Conservation (phyloP, 2,329 filamentous ascomycete species). For the Penicillium brevicompactum region DNA sequence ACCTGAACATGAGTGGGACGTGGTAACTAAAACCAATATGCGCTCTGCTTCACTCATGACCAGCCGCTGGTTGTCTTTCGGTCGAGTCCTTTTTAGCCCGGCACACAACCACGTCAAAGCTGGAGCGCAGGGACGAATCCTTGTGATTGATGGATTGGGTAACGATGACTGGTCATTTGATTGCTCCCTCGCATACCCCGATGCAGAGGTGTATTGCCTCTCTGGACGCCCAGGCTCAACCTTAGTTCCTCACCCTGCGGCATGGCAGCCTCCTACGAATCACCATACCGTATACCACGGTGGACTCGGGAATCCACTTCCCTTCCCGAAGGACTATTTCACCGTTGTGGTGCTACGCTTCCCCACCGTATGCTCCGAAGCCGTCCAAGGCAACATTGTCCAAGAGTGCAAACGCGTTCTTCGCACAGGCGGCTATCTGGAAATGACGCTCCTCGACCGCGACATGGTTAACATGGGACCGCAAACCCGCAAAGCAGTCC, state of each 20-base stretch:
- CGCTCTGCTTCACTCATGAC: slow-evolving; percentile 55
- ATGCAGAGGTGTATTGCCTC: slow-evolving; percentile 49
- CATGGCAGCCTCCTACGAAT: slow-evolving; percentile 46
- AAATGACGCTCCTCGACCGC: slow-evolving; percentile 52
- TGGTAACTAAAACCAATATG: slow-evolving; percentile 48
- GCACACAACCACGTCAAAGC: slow-evolving; percentile 49
- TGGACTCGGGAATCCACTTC: slow-evolving; percentile 44
- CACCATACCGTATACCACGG: slow-evolving; percentile 47
- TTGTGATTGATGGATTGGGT: slow-evolving; percentile 54
- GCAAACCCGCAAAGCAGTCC: slow-evolving; percentile 47
- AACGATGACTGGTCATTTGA: slow-evolving; percentile 57
- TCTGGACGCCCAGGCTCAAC: slow-evolving; percentile 37
- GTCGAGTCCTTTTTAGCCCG: slow-evolving; percentile 53
- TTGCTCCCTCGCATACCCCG: slow-evolving; percentile 52
- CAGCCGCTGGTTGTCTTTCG: slow-evolving; percentile 54
- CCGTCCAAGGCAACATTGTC: slow-evolving; percentile 46
- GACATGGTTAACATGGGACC: slow-evolving; percentile 55
- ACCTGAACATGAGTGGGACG: slow-evolving; percentile 46
- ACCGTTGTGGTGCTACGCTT: slow-evolving; percentile 50
- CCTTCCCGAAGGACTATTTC: slow-evolving; percentile 52
- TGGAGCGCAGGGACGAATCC: slow-evolving; percentile 45
- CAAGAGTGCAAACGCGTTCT: slow-evolving; percentile 53
- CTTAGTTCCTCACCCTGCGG: slow-evolving; percentile 39
- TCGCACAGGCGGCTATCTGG: slow-evolving; percentile 51
- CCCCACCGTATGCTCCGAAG: slow-evolving; percentile 48